Evolutionary conservation across 148 eudicot species (phyloP), one percentile per base, ranked within the genome.

Genomic region (Rhododendron molle): DNA sequence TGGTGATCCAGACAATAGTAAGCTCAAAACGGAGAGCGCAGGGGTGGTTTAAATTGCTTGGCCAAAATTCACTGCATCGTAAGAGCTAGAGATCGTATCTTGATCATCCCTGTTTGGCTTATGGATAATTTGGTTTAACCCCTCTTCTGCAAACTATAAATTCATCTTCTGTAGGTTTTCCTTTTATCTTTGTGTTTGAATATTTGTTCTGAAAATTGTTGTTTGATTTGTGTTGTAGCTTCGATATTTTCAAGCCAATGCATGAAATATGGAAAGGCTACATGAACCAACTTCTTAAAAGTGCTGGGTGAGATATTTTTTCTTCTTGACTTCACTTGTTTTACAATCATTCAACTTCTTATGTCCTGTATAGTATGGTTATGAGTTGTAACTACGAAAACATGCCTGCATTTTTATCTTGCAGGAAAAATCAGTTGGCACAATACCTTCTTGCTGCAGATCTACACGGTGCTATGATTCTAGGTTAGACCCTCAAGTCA

Each of bases 401-500:
- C 76, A 28, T 13, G 21, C 49, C 54, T 81, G 47, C 32, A 16
- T 80, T 72, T 65, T 74, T 9, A 78, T 74, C 52, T 88, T 87
- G 88, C 90, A 94, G 98, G 92, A 93, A 89, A 85, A 91, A 92
- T 87, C 92, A 96, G 77, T 81, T 92, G 86, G 94, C 98, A 26
- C 92, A 90, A 49, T 85, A 90, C 88, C 96, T 96, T 47, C 90
- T 92, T 82, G 88, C 86, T 89, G 98, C 98, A 52, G 96, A 96
- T 90, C 88, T 96, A 83, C 98, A 94, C 83, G 98, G 98, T 87
- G 94, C 98, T 81, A 85, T 94, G 84, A 90, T 96, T 89, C 86
- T 93, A 92, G 95, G 98, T 94, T 81, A 76, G 65, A 52, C n/a
- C 62, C 36, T 32, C n/a, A 36, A 36, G 6, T 12, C 76, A 49